phyloP scores from a whole-genome alignment of 164 flowering plant species.

The Aristolochia contorta region DNA sequence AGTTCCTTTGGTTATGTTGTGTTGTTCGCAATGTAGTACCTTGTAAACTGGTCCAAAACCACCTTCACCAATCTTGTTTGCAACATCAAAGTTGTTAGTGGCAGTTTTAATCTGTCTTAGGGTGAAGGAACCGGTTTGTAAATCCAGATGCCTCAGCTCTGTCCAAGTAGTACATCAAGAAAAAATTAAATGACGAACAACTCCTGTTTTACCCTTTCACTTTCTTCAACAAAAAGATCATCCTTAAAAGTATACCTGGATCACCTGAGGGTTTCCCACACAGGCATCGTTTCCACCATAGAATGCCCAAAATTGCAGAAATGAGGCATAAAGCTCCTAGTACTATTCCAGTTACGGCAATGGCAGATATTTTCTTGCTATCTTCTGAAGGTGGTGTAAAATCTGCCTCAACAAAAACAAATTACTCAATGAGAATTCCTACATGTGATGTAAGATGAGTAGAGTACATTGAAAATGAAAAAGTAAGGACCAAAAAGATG shows the following conservation, averaged over 20 bases:
- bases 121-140: conserved; percentile 31
- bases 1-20: background rate
- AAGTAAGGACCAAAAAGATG: background rate
- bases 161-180: conserved; percentile 7
- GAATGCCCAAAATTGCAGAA: conserved; percentile 22
- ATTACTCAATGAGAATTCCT: too few species aligned
- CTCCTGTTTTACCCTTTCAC: background rate
- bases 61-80: conserved; percentile 58
- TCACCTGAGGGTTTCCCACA: conserved; percentile 11
- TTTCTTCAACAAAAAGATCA: background rate
- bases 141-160: conserved; percentile 28
- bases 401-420: conserved; percentile 13
- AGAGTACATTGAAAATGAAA: background rate
- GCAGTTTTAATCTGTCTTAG: conserved; percentile 47
- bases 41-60: conserved; percentile 67
- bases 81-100: conserved; percentile 32
- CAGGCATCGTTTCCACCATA: conserved; percentile 41
- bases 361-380: conserved; percentile 20
- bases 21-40: conserved; percentile 19
- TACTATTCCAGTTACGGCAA: conserved; percentile 28
- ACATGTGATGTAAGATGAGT: background rate
- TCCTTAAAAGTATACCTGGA: conserved; percentile 8
- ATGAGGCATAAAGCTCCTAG: conserved; percentile 10
- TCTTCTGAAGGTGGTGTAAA: conserved; percentile 15
- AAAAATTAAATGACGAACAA: background rate